Base-by-base conservation (phyloP, 202 grass and related monocot genomes). In the Bolboschoenoplectus hybrid region DNA sequence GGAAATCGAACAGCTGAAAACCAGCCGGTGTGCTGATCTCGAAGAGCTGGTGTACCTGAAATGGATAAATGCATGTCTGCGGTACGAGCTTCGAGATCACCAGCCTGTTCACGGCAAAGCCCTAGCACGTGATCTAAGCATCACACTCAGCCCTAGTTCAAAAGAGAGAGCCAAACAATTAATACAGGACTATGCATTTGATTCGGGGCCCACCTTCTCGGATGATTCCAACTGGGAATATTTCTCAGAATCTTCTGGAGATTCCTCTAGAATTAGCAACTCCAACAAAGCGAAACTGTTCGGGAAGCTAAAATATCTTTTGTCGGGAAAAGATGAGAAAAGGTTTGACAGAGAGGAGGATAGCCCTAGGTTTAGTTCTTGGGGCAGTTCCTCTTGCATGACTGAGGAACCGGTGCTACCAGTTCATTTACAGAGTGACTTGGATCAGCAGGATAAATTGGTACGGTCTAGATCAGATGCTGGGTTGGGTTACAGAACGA, bases 11-110 rank as follows among this genome's bases (percentile, higher is more conserved):
- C 93, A 97, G 38, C 87, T 94, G 52, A 88, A 89, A 89, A 80
- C 67, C 38, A 89, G 92, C 70, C 87, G 92, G 55, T 99, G 94
- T 90, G 81, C 92, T 26, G 93, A 99, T 89, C 93, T 94, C 13
- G 97, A 97, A 88, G 93, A 99, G 69, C 83, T 99, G 88, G 97
- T 99, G 41, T 99, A 99, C 85, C 90, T 99, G 8, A 99, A 91
- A 94, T 99, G 97, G 97, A 89, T 97, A 58, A 99, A 97, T 87
- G 97, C 93, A 86, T 99, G 97, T 87, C 88, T 97, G n/a, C 88
- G 97, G 63, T 92, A 94, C 35, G 97, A 99, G 81, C 66, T 99
- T 80, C 95, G 94, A 88, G 92, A 92, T 77, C 88, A 99, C 82
- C 87, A 85, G 5, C 60, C 89, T 76, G 63, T 86, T 68, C 82